Conservation (phyloP, 2,329 filamentous ascomycete species). For the Fusarium papillatum region DNA sequence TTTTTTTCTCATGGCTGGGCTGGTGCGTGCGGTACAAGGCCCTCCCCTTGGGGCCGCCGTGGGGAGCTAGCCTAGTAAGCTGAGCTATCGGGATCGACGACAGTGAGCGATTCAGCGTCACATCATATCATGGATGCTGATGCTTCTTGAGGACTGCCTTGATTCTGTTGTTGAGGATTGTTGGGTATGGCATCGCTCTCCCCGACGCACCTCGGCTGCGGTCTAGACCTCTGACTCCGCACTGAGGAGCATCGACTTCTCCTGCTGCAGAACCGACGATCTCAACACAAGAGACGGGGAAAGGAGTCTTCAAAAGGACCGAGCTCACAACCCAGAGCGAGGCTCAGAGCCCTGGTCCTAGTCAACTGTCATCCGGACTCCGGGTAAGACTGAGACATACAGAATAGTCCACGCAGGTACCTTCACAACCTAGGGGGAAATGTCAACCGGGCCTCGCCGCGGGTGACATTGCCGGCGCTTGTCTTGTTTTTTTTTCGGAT, state of each 20-base stretch:
- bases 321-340: not conserved
- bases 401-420: slow-evolving; percentile 29
- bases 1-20: slow-evolving; percentile 1
- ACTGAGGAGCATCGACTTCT: not conserved
- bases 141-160: not conserved
- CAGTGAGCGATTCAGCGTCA: slow-evolving; percentile 13
- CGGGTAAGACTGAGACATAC: slow-evolving; percentile 33
- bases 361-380: slow-evolving; percentile 26
- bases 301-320: slow-evolving; percentile 8
- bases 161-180: not conserved
- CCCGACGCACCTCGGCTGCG: not conserved
- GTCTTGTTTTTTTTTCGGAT: not conserved
- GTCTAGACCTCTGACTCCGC: slow-evolving; percentile 11
- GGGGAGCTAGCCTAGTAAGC: slow-evolving; percentile 11
- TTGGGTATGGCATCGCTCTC: not conserved
- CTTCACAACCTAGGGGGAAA: slow-evolving; percentile 1
- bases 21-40: slow-evolving; percentile 10
- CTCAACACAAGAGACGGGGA: not conserved
- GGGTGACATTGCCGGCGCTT: slow-evolving; percentile 12
- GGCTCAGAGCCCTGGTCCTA: slow-evolving; percentile 10
- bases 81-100: slow-evolving; percentile 27
- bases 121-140: slow-evolving; percentile 27
- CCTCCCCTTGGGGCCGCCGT: not conserved
- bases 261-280: slow-evolving; percentile 12
- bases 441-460: not conserved